Evolutionary conservation across 106 monocot genomes (phyloP), one percentile per base, ranked within the genome.

Genomic region (Dioscorea dumetorum): DNA sequence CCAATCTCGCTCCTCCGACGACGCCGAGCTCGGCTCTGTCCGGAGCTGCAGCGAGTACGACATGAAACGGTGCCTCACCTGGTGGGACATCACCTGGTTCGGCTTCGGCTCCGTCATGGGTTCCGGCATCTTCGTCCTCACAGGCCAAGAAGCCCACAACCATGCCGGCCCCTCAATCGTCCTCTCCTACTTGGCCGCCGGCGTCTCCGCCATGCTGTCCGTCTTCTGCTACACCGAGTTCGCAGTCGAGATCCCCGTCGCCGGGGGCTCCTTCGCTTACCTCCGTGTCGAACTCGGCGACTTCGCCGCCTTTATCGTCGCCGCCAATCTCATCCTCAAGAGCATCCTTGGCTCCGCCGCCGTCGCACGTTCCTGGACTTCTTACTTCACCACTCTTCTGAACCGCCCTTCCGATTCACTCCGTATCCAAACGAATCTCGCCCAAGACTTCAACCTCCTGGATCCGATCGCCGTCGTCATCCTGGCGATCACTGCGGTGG

Each of bases 211-310:
- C 57, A 64, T 90, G 71, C 82, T 90, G 24, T 85, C 90, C 61
- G 83, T 77, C 70, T 81, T 91, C 78, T 91, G 90, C 79, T 91
- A 91, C 79, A 84, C 86, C 22, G 90, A 91, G 72, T 87, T 91
- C 63, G 86, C 86, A 22, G 84, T 91, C 63, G 86, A 86, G 70
- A 91, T 91, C 63, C 90, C 90, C 24, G 81, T 73, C 41, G 90
- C 90, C 13, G 90, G 86, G 8, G 90, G 86, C 22, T 83, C 86
- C 49, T 91, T 91, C 70, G 69, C 82, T 18, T 87, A 91, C 72
- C 80, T 91, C 67, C 72, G 87, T 24, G 87, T 91, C 11, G 86
- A 83, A 57, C 72, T 91, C 22, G 91, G 92, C 18, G 81, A 88
- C 61, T 78, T 85, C 51, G 76, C 78, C 21, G 85, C 88, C 21